Evolutionary conservation across 129 eudicot genomes (phyloP).

Genomic region (Arctium minus): DNA sequence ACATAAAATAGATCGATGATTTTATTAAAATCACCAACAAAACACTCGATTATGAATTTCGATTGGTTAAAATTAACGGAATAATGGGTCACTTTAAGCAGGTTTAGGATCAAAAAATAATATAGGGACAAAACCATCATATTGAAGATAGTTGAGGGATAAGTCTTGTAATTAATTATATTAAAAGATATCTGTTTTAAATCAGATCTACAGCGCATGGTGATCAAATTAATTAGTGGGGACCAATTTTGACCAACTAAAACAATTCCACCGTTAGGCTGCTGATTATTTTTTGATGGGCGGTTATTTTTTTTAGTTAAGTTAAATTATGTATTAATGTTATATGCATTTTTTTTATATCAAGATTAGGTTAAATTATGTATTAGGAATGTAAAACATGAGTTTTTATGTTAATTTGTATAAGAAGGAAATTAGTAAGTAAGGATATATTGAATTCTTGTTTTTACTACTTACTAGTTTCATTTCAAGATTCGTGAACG

Average conservation of each 20-base stretch:
- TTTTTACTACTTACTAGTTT: background rate
- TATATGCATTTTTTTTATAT: too few relatives aligned
- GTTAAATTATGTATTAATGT: too few relatives aligned
- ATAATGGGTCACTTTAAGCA: background rate
- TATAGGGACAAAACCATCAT: background rate
- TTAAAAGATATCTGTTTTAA: background rate
- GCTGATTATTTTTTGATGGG: background rate
- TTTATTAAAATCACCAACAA: too few relatives aligned
- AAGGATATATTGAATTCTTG: background rate
- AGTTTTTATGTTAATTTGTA: too few relatives aligned
- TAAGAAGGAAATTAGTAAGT: too few relatives aligned
- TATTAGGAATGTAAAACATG: too few relatives aligned
- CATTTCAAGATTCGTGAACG: background rate
- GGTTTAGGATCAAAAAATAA: background rate
- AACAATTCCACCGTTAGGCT: background rate
- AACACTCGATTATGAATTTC: background rate
- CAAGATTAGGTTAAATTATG: too few relatives aligned
- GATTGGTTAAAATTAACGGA: background rate
- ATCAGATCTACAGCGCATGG: background rate
- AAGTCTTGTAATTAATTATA: background rate
- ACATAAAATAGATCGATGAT: too few relatives aligned
- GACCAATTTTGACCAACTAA: background rate
- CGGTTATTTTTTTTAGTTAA: too few relatives aligned
- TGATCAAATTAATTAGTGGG: slow-evolving; percentile 3
- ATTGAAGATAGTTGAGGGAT: background rate